Evolutionary conservation across 768 basidiomycete genomes (phyloP).

Genomic region (Termitomyces sp.): DNA sequence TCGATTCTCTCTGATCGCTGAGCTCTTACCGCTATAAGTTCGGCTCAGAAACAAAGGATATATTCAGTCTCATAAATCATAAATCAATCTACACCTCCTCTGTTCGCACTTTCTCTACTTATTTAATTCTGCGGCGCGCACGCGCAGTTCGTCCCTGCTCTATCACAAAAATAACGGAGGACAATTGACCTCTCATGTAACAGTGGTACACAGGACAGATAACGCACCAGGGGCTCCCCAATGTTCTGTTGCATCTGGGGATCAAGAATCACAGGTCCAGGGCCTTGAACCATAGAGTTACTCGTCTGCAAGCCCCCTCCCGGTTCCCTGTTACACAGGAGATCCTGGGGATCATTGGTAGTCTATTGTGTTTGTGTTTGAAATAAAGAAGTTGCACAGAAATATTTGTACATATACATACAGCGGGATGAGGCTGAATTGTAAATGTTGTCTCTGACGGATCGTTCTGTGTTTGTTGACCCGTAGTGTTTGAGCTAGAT

Average conservation of each 20-base stretch:
- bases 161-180: conserved; percentile 20
- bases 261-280: conserved; percentile 46
- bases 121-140: conserved; percentile 43
- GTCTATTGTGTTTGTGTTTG: conserved; percentile 29
- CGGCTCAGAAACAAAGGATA: too few relatives aligned
- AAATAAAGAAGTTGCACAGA: neutral
- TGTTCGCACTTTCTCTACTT: neutral
- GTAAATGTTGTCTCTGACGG: conserved; percentile 35
- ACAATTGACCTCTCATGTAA: neutral
- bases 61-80: neutral
- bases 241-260: conserved; percentile 38
- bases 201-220: neutral
- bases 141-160: conserved; percentile 49
- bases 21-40: too few relatives aligned
- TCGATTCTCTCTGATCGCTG: too few relatives aligned
- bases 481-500: neutral
- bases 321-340: conserved; percentile 28
- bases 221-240: conserved; percentile 44
- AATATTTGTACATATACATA: conserved; percentile 26
- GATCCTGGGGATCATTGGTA: conserved; percentile 56
- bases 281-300: conserved; percentile 29
- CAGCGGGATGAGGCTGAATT: conserved; percentile 62
- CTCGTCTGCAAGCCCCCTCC: conserved; percentile 32
- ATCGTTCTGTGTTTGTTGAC: conserved; percentile 7
- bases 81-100: neutral